phyloP scores from a whole-genome alignment of 2,329 filamentous ascomycete species.

The Aureobasidium sp. region DNA sequence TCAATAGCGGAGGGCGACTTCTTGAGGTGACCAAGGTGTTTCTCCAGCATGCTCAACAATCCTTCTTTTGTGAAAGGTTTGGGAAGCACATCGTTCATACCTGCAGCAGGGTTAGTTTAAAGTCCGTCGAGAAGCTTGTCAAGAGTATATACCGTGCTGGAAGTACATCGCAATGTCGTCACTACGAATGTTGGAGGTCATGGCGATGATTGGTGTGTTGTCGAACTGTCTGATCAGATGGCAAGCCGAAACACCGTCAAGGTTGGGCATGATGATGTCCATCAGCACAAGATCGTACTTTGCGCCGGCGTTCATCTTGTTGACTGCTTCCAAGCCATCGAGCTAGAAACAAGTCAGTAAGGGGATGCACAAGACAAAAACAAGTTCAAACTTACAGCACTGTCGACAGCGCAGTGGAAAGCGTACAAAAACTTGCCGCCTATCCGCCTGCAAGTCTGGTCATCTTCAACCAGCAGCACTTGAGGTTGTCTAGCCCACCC shows the following conservation, averaged over 20 bases:
- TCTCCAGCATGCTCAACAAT: slow-evolving; percentile 71
- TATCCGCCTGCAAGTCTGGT: slow-evolving; percentile 58
- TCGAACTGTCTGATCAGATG: slow-evolving; percentile 86
- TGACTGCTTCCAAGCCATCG: slow-evolving; percentile 85
- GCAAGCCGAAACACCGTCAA: slow-evolving; percentile 91
- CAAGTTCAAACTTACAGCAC: slow-evolving; percentile 43
- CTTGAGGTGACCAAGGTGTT: slow-evolving; percentile 77
- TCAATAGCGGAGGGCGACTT: slow-evolving; percentile 38
- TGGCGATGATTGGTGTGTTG: slow-evolving; percentile 83
- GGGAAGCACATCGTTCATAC: slow-evolving; percentile 94
- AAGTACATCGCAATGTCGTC: slow-evolving; percentile 98
- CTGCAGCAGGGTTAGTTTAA: slow-evolving; percentile 49
- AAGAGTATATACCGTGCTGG: slow-evolving; percentile 65
- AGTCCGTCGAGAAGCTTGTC: too few relatives aligned
- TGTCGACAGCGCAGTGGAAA: slow-evolving; percentile 56
- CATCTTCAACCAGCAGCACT: slow-evolving; percentile 84
- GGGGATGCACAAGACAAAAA: background rate
- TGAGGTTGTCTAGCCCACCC: slow-evolving; percentile 62
- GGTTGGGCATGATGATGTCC: slow-evolving; percentile 85
- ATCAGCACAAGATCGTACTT: slow-evolving; percentile 54
- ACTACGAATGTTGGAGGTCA: slow-evolving; percentile 96
- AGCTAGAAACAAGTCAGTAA: slow-evolving; percentile 44
- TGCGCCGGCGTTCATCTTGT: slow-evolving; percentile 62
- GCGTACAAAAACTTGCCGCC: slow-evolving; percentile 59
- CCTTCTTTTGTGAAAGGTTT: slow-evolving; percentile 92